Percentiles rank a stretch among this genome's conserved stretches.
phyloP scores from a whole-genome alignment of 495 filamentous ascomycete genomes.

The Venustampulla echinocandica region DNA sequence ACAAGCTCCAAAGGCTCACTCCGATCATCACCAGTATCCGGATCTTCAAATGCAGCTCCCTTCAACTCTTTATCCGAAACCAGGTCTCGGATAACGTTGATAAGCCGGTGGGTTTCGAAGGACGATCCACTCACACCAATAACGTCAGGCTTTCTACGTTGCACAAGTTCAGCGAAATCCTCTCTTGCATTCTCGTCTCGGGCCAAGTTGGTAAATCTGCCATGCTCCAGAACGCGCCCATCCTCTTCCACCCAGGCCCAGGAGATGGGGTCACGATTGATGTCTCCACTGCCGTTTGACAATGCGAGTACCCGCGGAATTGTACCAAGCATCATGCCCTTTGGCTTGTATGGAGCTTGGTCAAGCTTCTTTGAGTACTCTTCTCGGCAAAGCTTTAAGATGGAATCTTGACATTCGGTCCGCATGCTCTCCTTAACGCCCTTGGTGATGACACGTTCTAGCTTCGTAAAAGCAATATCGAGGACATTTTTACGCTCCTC shows the following conservation, averaged over 20 bases:
- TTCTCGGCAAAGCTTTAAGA: slow-evolving; percentile 73
- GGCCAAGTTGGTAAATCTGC: slow-evolving; percentile 71
- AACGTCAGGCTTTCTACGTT: slow-evolving; percentile 76
- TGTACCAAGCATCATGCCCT: slow-evolving; percentile 85
- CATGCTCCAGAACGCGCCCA: slow-evolving; percentile 77
- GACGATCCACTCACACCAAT: slow-evolving; percentile 86
- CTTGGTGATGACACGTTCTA: slow-evolving; percentile 77
- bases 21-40: slow-evolving; percentile 51
- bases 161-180: slow-evolving; percentile 62
- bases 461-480: slow-evolving; percentile 68
- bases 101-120: slow-evolving; percentile 74
- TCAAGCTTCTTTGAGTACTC: slow-evolving; percentile 81
- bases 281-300: slow-evolving; percentile 70
- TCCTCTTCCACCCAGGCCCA: slow-evolving; percentile 94
- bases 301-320: slow-evolving; percentile 77
- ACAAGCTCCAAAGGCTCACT: slow-evolving; percentile 75
- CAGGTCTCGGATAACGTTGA: slow-evolving; percentile 66
- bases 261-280: slow-evolving; percentile 67
- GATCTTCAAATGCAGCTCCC: slow-evolving; percentile 62
- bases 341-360: slow-evolving; percentile 91
- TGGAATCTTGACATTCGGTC: slow-evolving; percentile 82
- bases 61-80: slow-evolving; percentile 65
- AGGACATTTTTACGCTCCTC: slow-evolving; percentile 72
- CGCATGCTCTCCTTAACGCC: slow-evolving; percentile 89
- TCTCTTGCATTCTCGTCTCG: slow-evolving; percentile 59